Conservation (phyloP, 257 asterid species). For the Ilex aquifolium region DNA sequence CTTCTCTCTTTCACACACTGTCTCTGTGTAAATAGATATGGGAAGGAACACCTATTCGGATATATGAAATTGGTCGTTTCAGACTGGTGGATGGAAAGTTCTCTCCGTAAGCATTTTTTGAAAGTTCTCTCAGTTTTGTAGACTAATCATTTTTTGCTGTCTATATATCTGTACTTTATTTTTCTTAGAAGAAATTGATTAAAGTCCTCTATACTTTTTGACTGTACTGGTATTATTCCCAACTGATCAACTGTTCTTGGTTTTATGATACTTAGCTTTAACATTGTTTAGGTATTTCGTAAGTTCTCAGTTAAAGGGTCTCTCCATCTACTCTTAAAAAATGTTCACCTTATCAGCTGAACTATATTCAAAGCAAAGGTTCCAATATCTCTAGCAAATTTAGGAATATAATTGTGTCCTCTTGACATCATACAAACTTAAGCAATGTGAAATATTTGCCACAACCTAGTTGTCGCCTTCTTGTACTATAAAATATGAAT, state of each 20-base stretch:
- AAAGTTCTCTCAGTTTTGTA: constrained; percentile 7
- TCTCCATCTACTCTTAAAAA: too few species aligned
- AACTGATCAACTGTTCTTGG: too few species aligned
- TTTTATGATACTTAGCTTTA: background rate
- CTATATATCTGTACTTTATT: constrained; percentile 8
- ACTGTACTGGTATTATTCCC: too few species aligned
- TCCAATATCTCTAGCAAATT: too few species aligned
- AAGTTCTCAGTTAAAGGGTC: background rate
- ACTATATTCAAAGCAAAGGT: too few species aligned
- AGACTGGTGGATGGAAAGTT: constrained; percentile 95
- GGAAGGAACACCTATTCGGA: constrained; percentile 90
- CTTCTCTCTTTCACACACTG: background rate
- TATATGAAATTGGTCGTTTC: constrained; percentile 73
- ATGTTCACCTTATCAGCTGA: too few species aligned
- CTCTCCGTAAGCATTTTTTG: constrained; percentile 72
- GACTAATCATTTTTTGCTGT: constrained; percentile 2
- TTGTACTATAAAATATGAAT: background rate
- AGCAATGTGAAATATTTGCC: too few species aligned
- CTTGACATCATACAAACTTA: too few species aligned
- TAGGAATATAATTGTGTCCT: too few species aligned
- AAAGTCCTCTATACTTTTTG: too few species aligned
- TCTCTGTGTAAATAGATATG: constrained; percentile 56
- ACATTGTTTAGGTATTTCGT: background rate
- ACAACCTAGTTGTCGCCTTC: too few species aligned
- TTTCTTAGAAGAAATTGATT: too few species aligned